Evolutionary conservation across 2,329 filamentous ascomycete species (phyloP), one percentile per base, ranked within the genome.

Genomic region (Blastomyces gilchristii): DNA sequence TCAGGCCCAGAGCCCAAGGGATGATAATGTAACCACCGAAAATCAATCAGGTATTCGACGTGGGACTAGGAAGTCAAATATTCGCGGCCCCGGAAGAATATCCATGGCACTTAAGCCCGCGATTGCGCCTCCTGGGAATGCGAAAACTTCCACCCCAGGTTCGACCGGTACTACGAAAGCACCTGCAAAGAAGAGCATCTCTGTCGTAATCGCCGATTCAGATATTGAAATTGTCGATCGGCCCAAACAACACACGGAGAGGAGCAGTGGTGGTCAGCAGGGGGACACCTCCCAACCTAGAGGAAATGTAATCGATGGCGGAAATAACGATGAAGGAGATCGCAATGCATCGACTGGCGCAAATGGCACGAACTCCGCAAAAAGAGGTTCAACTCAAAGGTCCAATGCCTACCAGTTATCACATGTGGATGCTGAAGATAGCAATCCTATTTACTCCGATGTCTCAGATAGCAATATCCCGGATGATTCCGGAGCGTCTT

Each of bases 61-160:
- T 58, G 54, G 54, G 22, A 58, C 54, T 22, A 58, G 54, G 54
- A 58, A 37, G 12, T 58, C 54, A 8, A 58, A 5, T 58, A 25
- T 39, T 41, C 54, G 54, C 37, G 54, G 54, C 12, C 34, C 34
- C 11, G 54, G 54, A 43, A 58, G 54, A 25, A 43, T 43, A 43
- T 58, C 54, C 8, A 43, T 58, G 54, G 37, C 34, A 28, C 9
- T 58, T 37, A 41, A 58, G 12, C 4, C 28, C 6, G 11, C 54
- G 14, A 8, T 57, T 57, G 25, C 18, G 8, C 18, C 34, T 41
- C 9, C 54, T 25, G n/a, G 16, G 5, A 43, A 28, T 39, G 8
- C n/a, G 11, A 58, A 41, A 43, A 25, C 14, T 16, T 14, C 54
- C 34, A 12, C 54, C 14, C 18, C 9, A 12, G 54, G 9, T 7